These are phyloP conservation scores for Ceratobasidium sp. DNA, from an alignment of 1,284 basidiomycete species.

Conservation along the genomic window DNA sequence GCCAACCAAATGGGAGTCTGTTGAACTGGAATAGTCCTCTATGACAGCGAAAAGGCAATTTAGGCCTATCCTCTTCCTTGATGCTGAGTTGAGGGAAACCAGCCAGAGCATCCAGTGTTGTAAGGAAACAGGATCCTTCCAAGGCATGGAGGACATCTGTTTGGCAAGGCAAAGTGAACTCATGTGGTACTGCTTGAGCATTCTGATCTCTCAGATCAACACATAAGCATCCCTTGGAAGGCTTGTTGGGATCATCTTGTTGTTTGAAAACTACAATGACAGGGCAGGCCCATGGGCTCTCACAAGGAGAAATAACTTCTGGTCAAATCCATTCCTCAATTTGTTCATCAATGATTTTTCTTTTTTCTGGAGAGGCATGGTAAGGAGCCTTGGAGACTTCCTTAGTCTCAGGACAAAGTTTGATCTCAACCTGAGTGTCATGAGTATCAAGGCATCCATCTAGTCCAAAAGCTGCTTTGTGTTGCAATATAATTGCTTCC, in stretches of 20 bases:
- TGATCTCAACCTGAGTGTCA: constrained; percentile 40
- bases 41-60: constrained; percentile 52
- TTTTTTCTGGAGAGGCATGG: constrained; percentile 47
- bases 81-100: constrained; percentile 54
- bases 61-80: constrained; percentile 45
- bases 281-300: constrained; percentile 50
- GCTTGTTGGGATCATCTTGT: no score
- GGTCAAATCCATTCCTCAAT: constrained; percentile 46
- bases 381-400: constrained; percentile 46
- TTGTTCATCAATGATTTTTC: constrained; percentile 48
- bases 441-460: constrained; percentile 45
- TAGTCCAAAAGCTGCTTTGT: constrained; percentile 48
- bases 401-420: constrained; percentile 31
- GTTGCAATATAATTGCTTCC: constrained; percentile 40
- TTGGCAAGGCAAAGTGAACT: constrained; percentile 53
- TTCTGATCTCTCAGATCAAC: constrained; percentile 51
- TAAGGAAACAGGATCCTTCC: constrained; percentile 48
- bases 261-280: constrained; percentile 48
- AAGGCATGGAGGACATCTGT: constrained; percentile 50
- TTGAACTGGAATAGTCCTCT: constrained; percentile 52
- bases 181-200: constrained; percentile 49
- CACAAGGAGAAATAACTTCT: constrained; percentile 49
- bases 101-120: constrained; percentile 51
- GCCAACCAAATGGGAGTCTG: constrained; percentile 54
- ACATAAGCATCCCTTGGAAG: constrained; percentile 47